Evolutionary conservation across 2,329 filamentous ascomycete genomes (phyloP), one percentile per base, ranked within the genome.

Genomic region (Colletotrichum noveboracense): DNA sequence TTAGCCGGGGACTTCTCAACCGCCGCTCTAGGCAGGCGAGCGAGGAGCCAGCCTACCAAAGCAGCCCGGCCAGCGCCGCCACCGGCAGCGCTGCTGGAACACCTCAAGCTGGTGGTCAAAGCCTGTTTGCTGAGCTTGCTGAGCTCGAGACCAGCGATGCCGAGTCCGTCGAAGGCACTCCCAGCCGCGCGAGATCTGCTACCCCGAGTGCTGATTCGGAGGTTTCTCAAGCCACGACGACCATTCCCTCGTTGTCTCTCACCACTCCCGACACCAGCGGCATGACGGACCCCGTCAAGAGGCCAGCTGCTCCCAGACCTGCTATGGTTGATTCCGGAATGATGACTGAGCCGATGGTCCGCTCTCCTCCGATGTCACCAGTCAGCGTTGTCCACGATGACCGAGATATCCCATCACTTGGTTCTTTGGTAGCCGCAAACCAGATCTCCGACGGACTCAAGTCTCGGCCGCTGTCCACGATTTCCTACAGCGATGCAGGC

Each of bases 91-190:
- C 83, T 62, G 81, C 85, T 70, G 86, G 86, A 61, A 91, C 89
- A 5, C 87, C 91, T 12, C 86, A 89, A 72, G 83, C 84, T 58
- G 85, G 80, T 21, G 90, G 91, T 18, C 95, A 98, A 86, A 98
- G 94, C 81, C 88, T 99, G 66, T 98, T 97, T 82, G 96, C 96
- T 55, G 97, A 99, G 84, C 90, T 99, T 56, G 95, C 94, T 69
- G 95, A 95, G 78, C 87, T 98, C 58, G 93, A 92, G 76, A 92
- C 92, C 78, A 93, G 94, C 79, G 94, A 95, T 77, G 94, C 95
- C 75, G 93, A 94, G 77, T 93, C 94, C 70, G 87, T 85, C 74
- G 88, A 87, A 21, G 89, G 86, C 30, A 93, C 91, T 34, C 91
- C 91, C 30, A 90, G 88, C 77, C 87, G 87, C 58, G 87, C 87